A percentile compares a stretch with the other conserved stretches of the same genome.
Evolutionary conservation across 805 yeast species (phyloP).

Genomic region (Kodamaea restingae): DNA sequence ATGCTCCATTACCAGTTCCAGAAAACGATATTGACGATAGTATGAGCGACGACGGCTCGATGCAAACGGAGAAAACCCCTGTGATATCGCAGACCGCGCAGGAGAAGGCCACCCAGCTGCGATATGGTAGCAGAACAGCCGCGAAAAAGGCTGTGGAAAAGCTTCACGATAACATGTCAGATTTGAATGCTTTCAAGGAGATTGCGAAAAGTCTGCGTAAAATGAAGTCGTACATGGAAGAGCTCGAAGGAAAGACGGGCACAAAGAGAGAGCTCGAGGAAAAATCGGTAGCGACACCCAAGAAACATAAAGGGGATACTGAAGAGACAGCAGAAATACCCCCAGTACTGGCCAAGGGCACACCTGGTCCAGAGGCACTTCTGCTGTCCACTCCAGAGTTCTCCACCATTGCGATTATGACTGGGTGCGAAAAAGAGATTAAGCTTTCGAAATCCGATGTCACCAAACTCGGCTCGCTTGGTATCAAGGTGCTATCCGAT

Average conservation of each 20-base stretch:
- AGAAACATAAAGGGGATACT: not conserved
- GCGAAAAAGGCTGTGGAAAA: conserved; percentile 62
- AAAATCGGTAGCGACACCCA: conserved; percentile 10
- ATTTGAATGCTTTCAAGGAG: conserved; percentile 60
- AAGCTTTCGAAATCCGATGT: conserved; percentile 41
- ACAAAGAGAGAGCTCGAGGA: conserved; percentile 9
- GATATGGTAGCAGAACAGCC: conserved; percentile 48
- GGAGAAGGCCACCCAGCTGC: conserved; percentile 10
- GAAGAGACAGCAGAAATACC: not conserved
- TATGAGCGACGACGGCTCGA: conserved; percentile 22
- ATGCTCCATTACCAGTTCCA: conserved; percentile 12
- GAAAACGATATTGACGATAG: conserved; percentile 26
- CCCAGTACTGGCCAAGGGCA: conserved; percentile 10
- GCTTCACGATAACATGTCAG: conserved; percentile 65
- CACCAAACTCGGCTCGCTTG: conserved; percentile 44
- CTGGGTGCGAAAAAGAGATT: conserved; percentile 58
- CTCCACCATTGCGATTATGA: conserved; percentile 48
- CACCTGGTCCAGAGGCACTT: not conserved
- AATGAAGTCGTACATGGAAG: conserved; percentile 34
- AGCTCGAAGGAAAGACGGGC: conserved; percentile 20
- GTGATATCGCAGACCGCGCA: conserved; percentile 12
- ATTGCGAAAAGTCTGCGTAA: conserved; percentile 41
- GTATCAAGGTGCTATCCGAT: conserved; percentile 51
- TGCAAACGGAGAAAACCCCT: conserved; percentile 11
- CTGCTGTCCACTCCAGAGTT: conserved; percentile 20